These are phyloP conservation scores for Wickerhamiella azyma DNA, from an alignment of 805 yeast genomes.

Conservation along the genomic window DNA sequence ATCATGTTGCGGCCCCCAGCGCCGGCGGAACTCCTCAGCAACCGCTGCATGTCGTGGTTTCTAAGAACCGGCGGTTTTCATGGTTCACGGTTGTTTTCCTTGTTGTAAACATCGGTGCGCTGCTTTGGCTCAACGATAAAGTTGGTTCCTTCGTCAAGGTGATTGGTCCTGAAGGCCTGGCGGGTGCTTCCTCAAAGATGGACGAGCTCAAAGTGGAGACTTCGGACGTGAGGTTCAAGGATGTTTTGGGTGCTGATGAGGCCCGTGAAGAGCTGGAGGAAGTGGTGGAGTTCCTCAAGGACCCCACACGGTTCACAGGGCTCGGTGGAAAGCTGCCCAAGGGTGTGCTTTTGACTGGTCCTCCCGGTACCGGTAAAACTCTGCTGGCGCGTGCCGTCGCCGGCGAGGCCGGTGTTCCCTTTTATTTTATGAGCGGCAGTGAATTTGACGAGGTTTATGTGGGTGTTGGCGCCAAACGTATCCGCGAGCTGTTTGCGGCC, in stretches of 20 bases:
- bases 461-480: conserved; percentile 98
- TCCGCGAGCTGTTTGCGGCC: conserved; percentile 82
- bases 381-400: conserved; percentile 95
- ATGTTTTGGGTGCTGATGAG: conserved; percentile 96
- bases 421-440: conserved; percentile 95
- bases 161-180: conserved; percentile 22
- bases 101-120: conserved; percentile 55
- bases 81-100: conserved; percentile 70
- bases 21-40: conserved; percentile 33
- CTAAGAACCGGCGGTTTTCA: conserved; percentile 55
- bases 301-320: conserved; percentile 91
- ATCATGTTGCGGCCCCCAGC: conserved; percentile 16
- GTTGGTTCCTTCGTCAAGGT: conserved; percentile 29
- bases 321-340: conserved; percentile 95
- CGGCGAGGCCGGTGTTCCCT: conserved; percentile 98
- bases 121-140: conserved; percentile 67
- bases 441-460: conserved; percentile 97
- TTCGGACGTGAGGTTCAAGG: conserved; percentile 77
- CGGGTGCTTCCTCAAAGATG: conserved; percentile 37
- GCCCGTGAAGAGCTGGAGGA: conserved; percentile 96
- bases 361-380: conserved; percentile 99
- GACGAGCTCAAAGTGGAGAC: conserved; percentile 74
- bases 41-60: conserved; percentile 87
- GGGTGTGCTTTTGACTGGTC: conserved; percentile 93
- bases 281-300: conserved; percentile 92